Conservation (phyloP, 2,329 filamentous ascomycete genomes). For the Sporothrix mexicana region DNA sequence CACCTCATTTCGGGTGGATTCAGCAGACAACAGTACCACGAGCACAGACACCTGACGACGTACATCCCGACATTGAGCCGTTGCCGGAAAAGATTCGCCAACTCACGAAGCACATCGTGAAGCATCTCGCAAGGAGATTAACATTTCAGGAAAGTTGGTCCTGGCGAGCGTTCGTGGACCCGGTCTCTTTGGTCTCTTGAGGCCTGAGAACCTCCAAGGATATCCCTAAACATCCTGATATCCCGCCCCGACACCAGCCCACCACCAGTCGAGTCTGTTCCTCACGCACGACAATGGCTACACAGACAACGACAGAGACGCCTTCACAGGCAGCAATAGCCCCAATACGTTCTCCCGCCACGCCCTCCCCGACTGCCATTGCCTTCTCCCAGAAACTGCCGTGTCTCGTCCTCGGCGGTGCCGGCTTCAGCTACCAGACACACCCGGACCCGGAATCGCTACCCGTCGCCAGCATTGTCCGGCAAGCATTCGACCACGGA, state of each 20-base stretch:
- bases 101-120: background rate
- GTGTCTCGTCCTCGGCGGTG: slow-evolving; percentile 39
- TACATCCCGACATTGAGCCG: background rate
- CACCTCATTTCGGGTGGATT: background rate
- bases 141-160: background rate
- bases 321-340: too few relatives aligned
- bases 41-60: too few relatives aligned
- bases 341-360: background rate
- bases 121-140: background rate
- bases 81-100: slow-evolving; percentile 1
- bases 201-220: too few relatives aligned
- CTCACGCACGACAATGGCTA: background rate
- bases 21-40: too few relatives aligned
- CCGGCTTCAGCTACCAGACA: slow-evolving; percentile 28
- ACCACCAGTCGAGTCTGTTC: background rate
- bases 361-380: background rate
- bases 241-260: background rate
- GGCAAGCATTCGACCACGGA: slow-evolving; percentile 25
- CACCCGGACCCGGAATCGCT: slow-evolving; percentile 28
- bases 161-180: background rate
- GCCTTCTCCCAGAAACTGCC: slow-evolving; percentile 43
- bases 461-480: slow-evolving; percentile 27
- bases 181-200: background rate
- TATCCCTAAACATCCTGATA: background rate
- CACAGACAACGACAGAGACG: background rate